Base-by-base conservation (phyloP, 2,329 filamentous ascomycete species). In the Fusarium austroafricanum region DNA sequence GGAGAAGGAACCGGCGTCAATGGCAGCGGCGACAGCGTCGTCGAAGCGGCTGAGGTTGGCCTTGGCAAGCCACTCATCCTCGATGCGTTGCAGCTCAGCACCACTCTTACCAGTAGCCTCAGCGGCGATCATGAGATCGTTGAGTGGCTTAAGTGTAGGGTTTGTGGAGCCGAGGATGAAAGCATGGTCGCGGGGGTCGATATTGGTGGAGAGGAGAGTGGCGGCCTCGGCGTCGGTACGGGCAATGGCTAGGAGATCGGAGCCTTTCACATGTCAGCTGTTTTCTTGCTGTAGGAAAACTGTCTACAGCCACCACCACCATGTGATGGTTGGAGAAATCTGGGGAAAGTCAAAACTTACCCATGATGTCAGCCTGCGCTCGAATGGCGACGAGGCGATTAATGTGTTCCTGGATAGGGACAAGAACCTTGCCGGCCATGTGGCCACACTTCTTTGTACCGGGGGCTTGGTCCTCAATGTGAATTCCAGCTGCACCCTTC, bases 371-470 rank as follows among this genome's bases (percentile, higher is more conserved):
- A 72, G 96, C 95, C 82, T 99, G 96, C 6, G 96, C 95, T 63
- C 96, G 91, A 79, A 99, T 98, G 73, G 96, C 94, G 50, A 99
- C 94, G 55, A 99, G 86, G 55, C 96, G 91, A 84, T 97, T 98
- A 83, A 98, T 97, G 84, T 99, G 96, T 84, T 99, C 96, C 81
- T 89, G 92, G 78, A 97, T 96, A 50, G 96, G 96, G 52, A 99
- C 96, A 63, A 99, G 86, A 42, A 98, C 96, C 84, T 98, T 98
- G 76, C 96, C 96, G 71, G 96, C 96, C 96, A 98, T 98, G 83
- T 98, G 96, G 68, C 96, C 96, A 80, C 96, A 99, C 88, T 99
- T 99, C 89, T 99, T 99, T 49, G 96, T 98, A 55, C 96, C 96
- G 5, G 96, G 95, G 6, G 96, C 95, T 82, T 98, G 96, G 79